These are phyloP conservation scores for Pisolithus marmoratus DNA, from an alignment of 768 basidiomycete genomes.

Conservation along the genomic window DNA sequence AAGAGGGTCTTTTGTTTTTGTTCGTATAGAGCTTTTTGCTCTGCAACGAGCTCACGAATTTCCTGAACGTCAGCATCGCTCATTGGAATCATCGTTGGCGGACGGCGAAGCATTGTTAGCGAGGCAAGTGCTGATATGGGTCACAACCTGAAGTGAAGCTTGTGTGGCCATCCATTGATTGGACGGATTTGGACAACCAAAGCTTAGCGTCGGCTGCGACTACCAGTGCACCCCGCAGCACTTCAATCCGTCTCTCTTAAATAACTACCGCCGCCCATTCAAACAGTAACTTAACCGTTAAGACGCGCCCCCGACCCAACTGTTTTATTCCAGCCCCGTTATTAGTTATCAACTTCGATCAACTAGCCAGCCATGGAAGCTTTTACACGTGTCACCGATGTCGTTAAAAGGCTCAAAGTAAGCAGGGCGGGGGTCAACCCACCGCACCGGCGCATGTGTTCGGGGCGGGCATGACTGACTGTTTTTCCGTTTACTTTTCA, in stretches of 20 bases:
- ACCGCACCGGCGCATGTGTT: no score
- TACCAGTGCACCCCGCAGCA: no score
- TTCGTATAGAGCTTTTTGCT: slow-evolving; percentile 40
- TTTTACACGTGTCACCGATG: slow-evolving; percentile 59
- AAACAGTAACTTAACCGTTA: no score
- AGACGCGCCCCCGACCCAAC: background rate
- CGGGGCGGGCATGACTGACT: background rate
- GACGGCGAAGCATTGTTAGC: slow-evolving; percentile 63
- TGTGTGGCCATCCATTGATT: no score
- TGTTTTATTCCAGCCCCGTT: no score
- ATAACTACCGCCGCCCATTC: background rate
- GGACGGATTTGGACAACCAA: no score
- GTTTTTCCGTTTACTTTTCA: background rate
- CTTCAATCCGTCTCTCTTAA: no score
- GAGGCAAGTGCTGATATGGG: background rate
- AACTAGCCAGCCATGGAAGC: slow-evolving; percentile 49
- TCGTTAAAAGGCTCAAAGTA: slow-evolving; percentile 66
- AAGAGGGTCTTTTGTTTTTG: slow-evolving; percentile 36
- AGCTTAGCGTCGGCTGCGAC: no score
- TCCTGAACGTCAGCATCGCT: slow-evolving; percentile 76
- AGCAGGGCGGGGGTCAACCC: slow-evolving; percentile 17
- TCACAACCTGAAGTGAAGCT: no score
- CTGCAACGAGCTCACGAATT: slow-evolving; percentile 53
- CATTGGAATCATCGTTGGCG: slow-evolving; percentile 73
- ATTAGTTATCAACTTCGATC: background rate